phyloP scores from a whole-genome alignment of 768 basidiomycete species.

The Royoungia palumana region DNA sequence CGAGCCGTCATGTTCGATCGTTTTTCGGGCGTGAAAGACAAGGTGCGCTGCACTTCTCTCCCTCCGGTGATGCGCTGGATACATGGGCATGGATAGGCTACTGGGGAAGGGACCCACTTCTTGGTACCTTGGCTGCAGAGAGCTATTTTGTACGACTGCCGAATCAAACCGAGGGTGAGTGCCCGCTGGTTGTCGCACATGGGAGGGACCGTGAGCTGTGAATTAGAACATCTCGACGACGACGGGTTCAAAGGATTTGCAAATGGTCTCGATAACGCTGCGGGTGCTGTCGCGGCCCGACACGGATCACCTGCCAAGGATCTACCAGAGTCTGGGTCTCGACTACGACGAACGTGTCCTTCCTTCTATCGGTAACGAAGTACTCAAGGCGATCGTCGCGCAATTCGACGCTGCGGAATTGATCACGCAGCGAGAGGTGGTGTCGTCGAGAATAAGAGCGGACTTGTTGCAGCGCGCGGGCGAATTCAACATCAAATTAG shows the following conservation, averaged over 20 bases:
- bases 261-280: conserved; percentile 97
- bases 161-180: conserved; percentile 90
- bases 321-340: conserved; percentile 91
- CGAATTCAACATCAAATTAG: conserved; percentile 93
- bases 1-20: conserved; percentile 98
- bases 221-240: conserved; percentile 94
- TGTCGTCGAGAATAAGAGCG: conserved; percentile 87
- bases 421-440: conserved; percentile 97
- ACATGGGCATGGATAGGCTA: conserved; percentile 51
- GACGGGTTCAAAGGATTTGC: conserved; percentile 96
- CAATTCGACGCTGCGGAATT: conserved; percentile 97
- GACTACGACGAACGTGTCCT: conserved; percentile 98
- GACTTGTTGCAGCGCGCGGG: conserved; percentile 91
- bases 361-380: conserved; percentile 97
- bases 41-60: conserved; percentile 44
- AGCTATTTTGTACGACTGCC: conserved; percentile 95
- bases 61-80: no score
- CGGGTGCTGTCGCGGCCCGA: conserved; percentile 95
- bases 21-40: conserved; percentile 84
- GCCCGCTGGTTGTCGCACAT: background rate
- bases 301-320: conserved; percentile 79
- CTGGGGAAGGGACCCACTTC: conserved; percentile 93
- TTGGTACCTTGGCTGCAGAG: conserved; percentile 93
- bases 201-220: conserved; percentile 1
- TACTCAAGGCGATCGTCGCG: conserved; percentile 95